These are phyloP conservation scores for Yamadazyma taylorii DNA, from an alignment of 1,139 yeast species.

Conservation along the genomic window DNA sequence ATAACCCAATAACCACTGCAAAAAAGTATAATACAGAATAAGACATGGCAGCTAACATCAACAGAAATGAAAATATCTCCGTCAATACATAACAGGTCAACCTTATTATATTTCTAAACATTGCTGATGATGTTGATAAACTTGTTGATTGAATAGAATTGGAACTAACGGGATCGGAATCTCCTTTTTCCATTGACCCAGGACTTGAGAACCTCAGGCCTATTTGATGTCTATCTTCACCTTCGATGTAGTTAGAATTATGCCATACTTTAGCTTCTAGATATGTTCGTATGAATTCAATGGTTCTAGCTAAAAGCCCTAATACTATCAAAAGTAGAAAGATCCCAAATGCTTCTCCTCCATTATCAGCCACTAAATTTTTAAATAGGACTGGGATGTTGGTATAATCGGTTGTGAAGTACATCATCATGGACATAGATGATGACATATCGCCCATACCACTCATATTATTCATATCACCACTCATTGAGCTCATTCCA, in stretches of 20 bases:
- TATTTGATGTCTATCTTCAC: neutral
- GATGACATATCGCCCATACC: constrained; percentile 20
- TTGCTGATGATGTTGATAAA: constrained; percentile 9
- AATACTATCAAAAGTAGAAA: constrained; percentile 58
- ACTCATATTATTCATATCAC: constrained; percentile 24
- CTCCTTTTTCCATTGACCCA: neutral
- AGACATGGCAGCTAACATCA: constrained; percentile 81
- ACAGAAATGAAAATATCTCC: constrained; percentile 63
- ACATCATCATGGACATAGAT: constrained; percentile 53
- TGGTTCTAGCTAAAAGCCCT: constrained; percentile 58
- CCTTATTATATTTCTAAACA: constrained; percentile 53
- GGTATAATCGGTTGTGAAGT: constrained; percentile 49
- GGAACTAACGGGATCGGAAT: too few relatives aligned
- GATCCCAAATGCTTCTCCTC: constrained; percentile 71
- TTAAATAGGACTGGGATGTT: constrained; percentile 64
- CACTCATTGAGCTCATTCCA: too few relatives aligned
- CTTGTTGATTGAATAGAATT: constrained; percentile 2
- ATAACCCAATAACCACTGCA: constrained; percentile 67
- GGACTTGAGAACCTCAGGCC: neutral
- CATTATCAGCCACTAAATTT: constrained; percentile 48
- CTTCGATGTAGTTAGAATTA: constrained; percentile 30
- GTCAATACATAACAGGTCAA: constrained; percentile 56
- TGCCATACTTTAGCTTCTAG: constrained; percentile 66
- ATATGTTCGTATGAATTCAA: constrained; percentile 59
- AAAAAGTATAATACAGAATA: constrained; percentile 65